These are phyloP conservation scores for Erythrophleum fordii DNA, from an alignment of 306 rosid genomes.

Conservation along the genomic window DNA sequence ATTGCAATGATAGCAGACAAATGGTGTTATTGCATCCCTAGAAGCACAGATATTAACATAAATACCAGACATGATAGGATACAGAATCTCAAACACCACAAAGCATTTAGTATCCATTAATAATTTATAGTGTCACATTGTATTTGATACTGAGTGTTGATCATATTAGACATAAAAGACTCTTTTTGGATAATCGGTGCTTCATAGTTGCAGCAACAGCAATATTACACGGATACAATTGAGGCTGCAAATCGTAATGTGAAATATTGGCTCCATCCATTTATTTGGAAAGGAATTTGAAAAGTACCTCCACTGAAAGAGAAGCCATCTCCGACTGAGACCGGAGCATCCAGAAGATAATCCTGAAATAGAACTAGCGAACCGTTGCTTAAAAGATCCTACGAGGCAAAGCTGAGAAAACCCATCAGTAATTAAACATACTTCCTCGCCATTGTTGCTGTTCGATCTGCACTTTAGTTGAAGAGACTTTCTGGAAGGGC, in stretches of 20 bases:
- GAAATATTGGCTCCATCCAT: background rate
- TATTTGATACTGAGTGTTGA: too few relatives aligned
- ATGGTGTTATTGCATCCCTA: background rate
- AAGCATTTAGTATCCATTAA: too few relatives aligned
- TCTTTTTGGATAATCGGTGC: too few relatives aligned
- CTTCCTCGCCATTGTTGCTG: constrained; percentile 46
- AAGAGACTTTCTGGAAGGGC: constrained; percentile 39
- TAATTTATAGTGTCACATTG: too few relatives aligned
- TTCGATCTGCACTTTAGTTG: constrained; percentile 57
- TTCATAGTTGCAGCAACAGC: too few relatives aligned
- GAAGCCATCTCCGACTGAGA: constrained; percentile 81
- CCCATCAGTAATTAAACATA: constrained; percentile 31
- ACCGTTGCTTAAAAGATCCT: background rate
- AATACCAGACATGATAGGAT: background rate
- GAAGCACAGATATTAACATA: background rate
- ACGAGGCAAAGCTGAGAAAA: constrained; percentile 11
- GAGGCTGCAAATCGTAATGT: background rate
- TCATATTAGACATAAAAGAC: too few relatives aligned
- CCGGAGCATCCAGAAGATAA: constrained; percentile 83
- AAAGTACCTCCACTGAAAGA: constrained; percentile 82
- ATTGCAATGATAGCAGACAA: background rate
- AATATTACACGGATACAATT: background rate
- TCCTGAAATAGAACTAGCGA: constrained; percentile 49
- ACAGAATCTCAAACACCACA: too few relatives aligned
- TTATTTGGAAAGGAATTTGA: background rate